Evolutionary conservation across 2,329 filamentous ascomycete species (phyloP).

Genomic region (Pseudogymnoascus sp.): DNA sequence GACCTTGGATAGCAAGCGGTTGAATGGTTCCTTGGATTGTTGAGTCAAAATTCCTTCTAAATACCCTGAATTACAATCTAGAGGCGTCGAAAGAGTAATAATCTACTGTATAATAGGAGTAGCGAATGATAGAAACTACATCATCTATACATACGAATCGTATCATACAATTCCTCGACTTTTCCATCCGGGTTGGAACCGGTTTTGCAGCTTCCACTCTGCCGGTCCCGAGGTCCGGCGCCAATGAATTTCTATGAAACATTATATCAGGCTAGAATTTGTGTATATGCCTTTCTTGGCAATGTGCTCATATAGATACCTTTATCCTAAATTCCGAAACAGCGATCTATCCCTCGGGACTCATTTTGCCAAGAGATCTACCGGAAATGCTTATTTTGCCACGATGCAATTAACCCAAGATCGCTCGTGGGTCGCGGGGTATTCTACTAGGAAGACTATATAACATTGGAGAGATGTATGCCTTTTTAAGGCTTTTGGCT

Average conservation of each 20-base stretch:
- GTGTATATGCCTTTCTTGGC: background rate
- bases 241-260: background rate
- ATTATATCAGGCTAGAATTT: background rate
- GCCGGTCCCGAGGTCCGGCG: background rate
- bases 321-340: conserved; percentile 1
- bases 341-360: background rate
- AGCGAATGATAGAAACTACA: background rate
- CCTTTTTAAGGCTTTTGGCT: no score
- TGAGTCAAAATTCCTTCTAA: background rate
- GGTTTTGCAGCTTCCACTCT: background rate
- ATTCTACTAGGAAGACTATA: background rate
- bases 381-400: background rate
- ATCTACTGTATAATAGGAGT: background rate
- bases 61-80: background rate
- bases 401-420: background rate
- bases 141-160: background rate
- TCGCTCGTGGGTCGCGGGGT: background rate
- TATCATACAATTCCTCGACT: background rate
- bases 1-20: background rate
- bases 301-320: background rate
- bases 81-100: background rate
- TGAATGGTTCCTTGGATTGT: background rate
- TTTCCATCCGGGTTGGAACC: no score
- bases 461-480: background rate
- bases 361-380: background rate